Base-by-base conservation (phyloP, 768 basidiomycete species). In the Termitomyces titanicus region DNA sequence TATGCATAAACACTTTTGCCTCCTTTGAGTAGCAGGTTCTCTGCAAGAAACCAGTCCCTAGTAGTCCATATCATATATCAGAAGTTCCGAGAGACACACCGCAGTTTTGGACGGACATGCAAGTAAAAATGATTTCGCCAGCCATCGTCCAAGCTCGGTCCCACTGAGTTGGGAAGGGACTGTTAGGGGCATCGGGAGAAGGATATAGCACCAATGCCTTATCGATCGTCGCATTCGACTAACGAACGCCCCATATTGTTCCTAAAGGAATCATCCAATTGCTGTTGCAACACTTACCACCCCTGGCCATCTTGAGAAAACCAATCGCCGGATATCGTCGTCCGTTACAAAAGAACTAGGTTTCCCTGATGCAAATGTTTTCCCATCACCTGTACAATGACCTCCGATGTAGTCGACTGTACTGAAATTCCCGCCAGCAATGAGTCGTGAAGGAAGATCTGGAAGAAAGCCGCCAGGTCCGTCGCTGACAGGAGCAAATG, bases 351-450 rank as follows among this genome's bases (percentile, higher is more conserved):
- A 73, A 5, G 74, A 66, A 4, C 61, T 61, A 0, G 77, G 74
- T 24, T 61, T 63, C 13, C 72, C 73, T 13, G 64, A 70, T 5
- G 70, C 73, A 52, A 77, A 77, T 4, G 74, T 74, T 31, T 68
- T 71, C 5, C 76, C 74, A 51, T 78, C 76, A 17, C 74, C 74
- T 0, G 74, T 73, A 51, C 74, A 76, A 54, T 77, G 76, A 5
- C 74, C 74, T n/a, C 69, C 74, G 8, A 71, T 61, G 37, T 71
- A 69, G 9, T 74, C 70, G 2, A 74, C 70, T 9, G 60, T 51
- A 43, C 45, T 65, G 50, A 75, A 72, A 17, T 66, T 68, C 11
- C 73, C 70, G 8, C 59, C 40, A 10, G 65, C 47, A 39, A 76
- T 72, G 12, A 75, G 64, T 17, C 65, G 65, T 15, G 75, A 71